Conservation (phyloP, 164 flowering plant genomes). For the Nymphaea thermarum region DNA sequence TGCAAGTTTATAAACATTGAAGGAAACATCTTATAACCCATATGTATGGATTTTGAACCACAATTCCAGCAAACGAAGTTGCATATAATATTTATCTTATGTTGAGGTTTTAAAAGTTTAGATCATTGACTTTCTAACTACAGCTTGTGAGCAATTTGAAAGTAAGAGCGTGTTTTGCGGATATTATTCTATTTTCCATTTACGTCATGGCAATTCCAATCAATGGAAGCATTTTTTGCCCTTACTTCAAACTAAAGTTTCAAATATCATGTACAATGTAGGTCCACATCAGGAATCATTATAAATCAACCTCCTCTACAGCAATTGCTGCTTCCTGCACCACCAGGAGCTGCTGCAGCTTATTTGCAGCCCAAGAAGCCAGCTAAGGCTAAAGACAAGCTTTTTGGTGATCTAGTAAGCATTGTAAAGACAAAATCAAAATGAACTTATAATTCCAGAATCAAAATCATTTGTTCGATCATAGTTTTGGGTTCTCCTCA, state of each 20-base stretch:
- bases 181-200: too few species aligned
- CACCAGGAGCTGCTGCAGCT: slow-evolving; percentile 15
- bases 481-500: too few species aligned
- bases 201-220: not conserved
- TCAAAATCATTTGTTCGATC: too few species aligned
- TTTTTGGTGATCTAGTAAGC: slow-evolving; percentile 91
- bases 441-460: too few species aligned
- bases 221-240: not conserved
- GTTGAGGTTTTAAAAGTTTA: too few species aligned
- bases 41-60: too few species aligned
- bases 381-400: slow-evolving; percentile 74
- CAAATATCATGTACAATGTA: slow-evolving; percentile 8
- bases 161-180: not conserved
- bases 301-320: slow-evolving; percentile 16
- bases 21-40: too few species aligned
- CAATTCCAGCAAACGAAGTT: too few species aligned
- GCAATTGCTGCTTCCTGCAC: slow-evolving; percentile 19
- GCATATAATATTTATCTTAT: too few species aligned
- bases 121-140: too few species aligned
- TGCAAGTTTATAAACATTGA: too few species aligned
- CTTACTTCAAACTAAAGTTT: not conserved
- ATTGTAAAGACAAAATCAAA: slow-evolving; percentile 70
- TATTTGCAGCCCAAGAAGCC: slow-evolving; percentile 43
- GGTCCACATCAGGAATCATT: slow-evolving; percentile 20
- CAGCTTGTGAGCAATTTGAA: too few species aligned